phyloP scores from a whole-genome alignment of 2,329 filamentous ascomycete species.

The Penicillium sp. region DNA sequence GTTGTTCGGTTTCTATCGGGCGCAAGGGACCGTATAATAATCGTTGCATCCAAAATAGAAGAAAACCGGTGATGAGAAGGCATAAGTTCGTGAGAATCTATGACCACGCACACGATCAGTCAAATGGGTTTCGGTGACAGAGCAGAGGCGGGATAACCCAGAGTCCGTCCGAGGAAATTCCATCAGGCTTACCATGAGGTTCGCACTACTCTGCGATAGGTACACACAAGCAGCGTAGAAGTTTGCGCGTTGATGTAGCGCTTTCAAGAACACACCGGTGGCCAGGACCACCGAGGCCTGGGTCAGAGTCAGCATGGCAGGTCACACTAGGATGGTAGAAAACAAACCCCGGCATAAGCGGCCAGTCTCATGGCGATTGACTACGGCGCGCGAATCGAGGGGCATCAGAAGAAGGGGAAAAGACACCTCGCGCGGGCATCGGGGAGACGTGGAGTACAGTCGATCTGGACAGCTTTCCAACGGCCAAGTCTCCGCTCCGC shows the following conservation, averaged over 20 bases:
- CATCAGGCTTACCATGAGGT: conserved; percentile 64
- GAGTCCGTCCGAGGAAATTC: too few species aligned
- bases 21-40: conserved; percentile 86
- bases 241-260: conserved; percentile 90
- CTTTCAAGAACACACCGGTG: conserved; percentile 75
- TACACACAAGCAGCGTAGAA: conserved; percentile 98
- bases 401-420: conserved; percentile 23
- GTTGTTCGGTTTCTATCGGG: conserved; percentile 89
- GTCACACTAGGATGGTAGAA: not conserved
- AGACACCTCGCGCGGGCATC: conserved; percentile 5
- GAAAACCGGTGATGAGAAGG: conserved; percentile 69
- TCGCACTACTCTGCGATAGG: conserved; percentile 91
- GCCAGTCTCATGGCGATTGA: conserved; percentile 44
- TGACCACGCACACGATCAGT: conserved; percentile 6
- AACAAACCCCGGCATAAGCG: conserved; percentile 49
- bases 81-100: conserved; percentile 88
- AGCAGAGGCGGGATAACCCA: not conserved
- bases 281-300: conserved; percentile 79
- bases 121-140: not conserved
- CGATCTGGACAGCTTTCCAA: conserved; percentile 26
- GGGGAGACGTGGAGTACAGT: conserved; percentile 15
- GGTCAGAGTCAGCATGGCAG: conserved; percentile 9
- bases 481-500: conserved; percentile 23
- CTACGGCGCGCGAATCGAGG: conserved; percentile 20
- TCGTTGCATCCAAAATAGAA: conserved; percentile 82